Percentiles rank a stretch among this genome's conserved stretches.
phyloP scores from a whole-genome alignment of 2,329 filamentous ascomycete species.

The Alternaria sp. region DNA sequence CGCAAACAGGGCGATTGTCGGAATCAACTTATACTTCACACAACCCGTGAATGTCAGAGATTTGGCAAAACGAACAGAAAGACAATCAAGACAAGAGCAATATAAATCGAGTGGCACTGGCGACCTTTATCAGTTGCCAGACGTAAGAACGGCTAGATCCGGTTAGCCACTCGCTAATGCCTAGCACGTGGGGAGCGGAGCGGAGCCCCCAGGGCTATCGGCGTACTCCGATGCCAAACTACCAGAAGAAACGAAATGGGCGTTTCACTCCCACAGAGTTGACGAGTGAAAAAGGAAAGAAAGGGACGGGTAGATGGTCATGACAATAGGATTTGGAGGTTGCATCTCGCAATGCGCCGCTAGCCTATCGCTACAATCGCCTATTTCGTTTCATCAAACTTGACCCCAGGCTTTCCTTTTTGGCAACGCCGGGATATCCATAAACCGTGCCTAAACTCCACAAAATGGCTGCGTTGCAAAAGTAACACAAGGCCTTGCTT shows the following conservation, averaged over 20 bases:
- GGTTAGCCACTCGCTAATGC: conserved; percentile 25
- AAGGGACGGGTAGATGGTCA: not conserved
- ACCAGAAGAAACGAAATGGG: conserved; percentile 13
- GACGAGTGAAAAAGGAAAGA: not conserved
- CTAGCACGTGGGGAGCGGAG: conserved; percentile 23
- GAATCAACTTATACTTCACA: not conserved
- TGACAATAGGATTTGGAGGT: not conserved
- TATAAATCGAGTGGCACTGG: not conserved
- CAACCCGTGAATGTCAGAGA: not conserved
- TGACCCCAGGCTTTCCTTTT: conserved; percentile 11
- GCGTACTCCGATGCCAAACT: conserved; percentile 22
- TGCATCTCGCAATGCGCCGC: conserved; percentile 15
- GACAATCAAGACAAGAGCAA: not conserved
- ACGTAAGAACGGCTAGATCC: conserved; percentile 2
- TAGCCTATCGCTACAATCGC: conserved; percentile 12
- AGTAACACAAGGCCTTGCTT: conserved; percentile 1
- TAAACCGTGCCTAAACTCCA: conserved; percentile 28
- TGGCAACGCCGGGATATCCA: conserved; percentile 24
- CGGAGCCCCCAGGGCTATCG: conserved; percentile 14
- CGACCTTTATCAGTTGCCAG: conserved; percentile 23
- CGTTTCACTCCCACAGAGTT: not conserved
- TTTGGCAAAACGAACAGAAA: not conserved
- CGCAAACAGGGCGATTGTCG: not conserved
- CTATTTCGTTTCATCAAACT: conserved; percentile 1
- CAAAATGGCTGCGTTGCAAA: conserved; percentile 11